Evolutionary conservation across 352 stramenopile species (phyloP), one percentile per base, ranked within the genome.

Genomic region (Pilasporangium apinafurcum): DNA sequence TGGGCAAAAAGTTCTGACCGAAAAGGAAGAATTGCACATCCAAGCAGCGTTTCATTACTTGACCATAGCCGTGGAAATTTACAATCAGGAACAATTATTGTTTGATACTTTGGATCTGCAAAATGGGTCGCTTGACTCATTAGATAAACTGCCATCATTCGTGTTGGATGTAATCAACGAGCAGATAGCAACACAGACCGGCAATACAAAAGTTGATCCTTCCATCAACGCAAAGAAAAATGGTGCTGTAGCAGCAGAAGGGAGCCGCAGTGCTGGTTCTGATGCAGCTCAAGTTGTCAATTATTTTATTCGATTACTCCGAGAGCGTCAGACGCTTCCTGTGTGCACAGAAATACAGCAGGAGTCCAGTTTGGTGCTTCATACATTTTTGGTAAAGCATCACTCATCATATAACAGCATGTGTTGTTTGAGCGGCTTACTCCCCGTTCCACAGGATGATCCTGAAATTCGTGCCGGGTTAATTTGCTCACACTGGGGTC

Each of bases 41-140:
- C 74, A 87, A 53, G 75, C 69, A 16, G 76, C 73, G 24, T 86
- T 84, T 34, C 76, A 89, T 50, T 89, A 82, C 50, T 48, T 92
- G 22, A 67, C 58, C 28, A 41, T 87, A 14, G 76, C 66, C 0
- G 26, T 78, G 1, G 41, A 55, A 21, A 60, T 86, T 3, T 52
- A 62, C 24, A 61, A 55, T 18, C 64, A 83, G 16, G 58, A 81
- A 17, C 49, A 27, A 0, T 44, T 58, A n/a, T 44, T 92, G 5
- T 83, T 86, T 26, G 59, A 88, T 21, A 76, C 67, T 7, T 32
- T 82, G 36, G 68, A 90, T 41, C 58, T 90, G 13, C 75, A 90
- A 31, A 57, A 44, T 12, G 70, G 65, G 1, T 50, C 56, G 4
- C 18, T 80, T 14, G 55, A 56, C 1, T 62, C 61, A 10, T 37